Base-by-base conservation (phyloP, 495 filamentous ascomycete genomes). In the Sordaria brevicollis region DNA sequence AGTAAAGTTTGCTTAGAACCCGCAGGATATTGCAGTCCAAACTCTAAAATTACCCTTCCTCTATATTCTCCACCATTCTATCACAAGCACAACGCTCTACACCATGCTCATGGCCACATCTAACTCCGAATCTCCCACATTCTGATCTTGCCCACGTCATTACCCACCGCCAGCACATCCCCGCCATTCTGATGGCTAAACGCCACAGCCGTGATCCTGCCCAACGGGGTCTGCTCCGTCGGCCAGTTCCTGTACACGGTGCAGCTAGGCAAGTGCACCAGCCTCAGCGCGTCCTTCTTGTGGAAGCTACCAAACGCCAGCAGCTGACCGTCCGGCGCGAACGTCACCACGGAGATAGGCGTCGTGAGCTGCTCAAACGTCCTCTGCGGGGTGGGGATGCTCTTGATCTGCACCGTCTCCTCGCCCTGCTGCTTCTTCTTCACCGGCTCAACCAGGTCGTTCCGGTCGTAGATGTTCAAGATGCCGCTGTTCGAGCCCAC, bases 231-330 rank as follows among this genome's bases (percentile, higher is more conserved):
- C 78, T 89, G 87, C 41, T 87, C 86, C 43, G 95, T 99, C 25
- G 95, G 95, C 95, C 95, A 99, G 80, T 99, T 98, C 74, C 88
- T 88, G 83, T 95, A 99, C 17, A 97, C 93, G 3, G 93, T 96
- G 77, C 93, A 96, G 70, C 87, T 91, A 2, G 94, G 94, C 73
- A 99, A 81, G 79, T 99, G 95, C 38, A 95, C 93, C 73, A 99
- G 80, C 78, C 92, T 83, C 77, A 99, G 76, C 2, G 93, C 92
- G 83, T 98, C 93, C 71, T 90, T 90, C 83, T 97, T 96, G 83
- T 88, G 92, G 62, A 86, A 86, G 79, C 91, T 94, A 19, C 88
- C 90, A 83, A 97, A 91, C 5, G 86, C 92, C 70, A 99, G 77
- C 69, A 98, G 79, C 81, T 98, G 96, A 9, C 93, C 92, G 79